Evolutionary conservation across 2,329 filamentous ascomycete genomes (phyloP).

Genomic region (Amauroascus verrucosus): DNA sequence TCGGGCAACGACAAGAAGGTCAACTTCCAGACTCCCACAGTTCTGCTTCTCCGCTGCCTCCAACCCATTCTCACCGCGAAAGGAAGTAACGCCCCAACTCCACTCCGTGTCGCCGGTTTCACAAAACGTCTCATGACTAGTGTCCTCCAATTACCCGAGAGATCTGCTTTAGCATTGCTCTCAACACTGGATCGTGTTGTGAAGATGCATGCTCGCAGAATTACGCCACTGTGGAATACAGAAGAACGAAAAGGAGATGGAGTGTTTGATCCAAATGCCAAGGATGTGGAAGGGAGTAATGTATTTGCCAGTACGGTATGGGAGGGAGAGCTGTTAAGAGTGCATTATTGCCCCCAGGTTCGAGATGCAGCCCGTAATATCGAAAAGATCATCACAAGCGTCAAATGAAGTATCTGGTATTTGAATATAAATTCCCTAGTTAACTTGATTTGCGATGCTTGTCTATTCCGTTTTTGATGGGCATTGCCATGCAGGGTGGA

Average conservation of each 20-base stretch:
- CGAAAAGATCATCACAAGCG: constrained; percentile 51
- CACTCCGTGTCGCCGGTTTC: constrained; percentile 79
- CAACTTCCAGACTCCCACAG: constrained; percentile 90
- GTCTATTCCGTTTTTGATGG: too few species aligned
- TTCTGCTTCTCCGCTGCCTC: constrained; percentile 78
- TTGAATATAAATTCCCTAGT: not conserved
- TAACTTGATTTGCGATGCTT: not conserved
- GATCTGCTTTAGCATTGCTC: constrained; percentile 70
- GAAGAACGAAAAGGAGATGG: constrained; percentile 91
- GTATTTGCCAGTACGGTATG: constrained; percentile 83
- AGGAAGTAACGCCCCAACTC: constrained; percentile 65
- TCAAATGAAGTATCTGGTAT: constrained; percentile 20
- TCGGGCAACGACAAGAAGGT: constrained; percentile 48
- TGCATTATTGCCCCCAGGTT: constrained; percentile 80
- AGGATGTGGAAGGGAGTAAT: constrained; percentile 74
- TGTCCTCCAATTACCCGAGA: constrained; percentile 79
- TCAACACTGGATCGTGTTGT: constrained; percentile 68
- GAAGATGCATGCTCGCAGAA: constrained; percentile 70
- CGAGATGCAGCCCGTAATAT: constrained; percentile 61
- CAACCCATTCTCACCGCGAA: constrained; percentile 69
- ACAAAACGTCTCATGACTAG: constrained; percentile 79
- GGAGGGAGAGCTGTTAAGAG: constrained; percentile 79
- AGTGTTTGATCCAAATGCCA: constrained; percentile 62
- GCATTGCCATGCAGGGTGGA: too few species aligned
- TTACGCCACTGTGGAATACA: constrained; percentile 82